Evolutionary conservation across 768 basidiomycete species (phyloP).

Genomic region (Leccinum disarticulatum): DNA sequence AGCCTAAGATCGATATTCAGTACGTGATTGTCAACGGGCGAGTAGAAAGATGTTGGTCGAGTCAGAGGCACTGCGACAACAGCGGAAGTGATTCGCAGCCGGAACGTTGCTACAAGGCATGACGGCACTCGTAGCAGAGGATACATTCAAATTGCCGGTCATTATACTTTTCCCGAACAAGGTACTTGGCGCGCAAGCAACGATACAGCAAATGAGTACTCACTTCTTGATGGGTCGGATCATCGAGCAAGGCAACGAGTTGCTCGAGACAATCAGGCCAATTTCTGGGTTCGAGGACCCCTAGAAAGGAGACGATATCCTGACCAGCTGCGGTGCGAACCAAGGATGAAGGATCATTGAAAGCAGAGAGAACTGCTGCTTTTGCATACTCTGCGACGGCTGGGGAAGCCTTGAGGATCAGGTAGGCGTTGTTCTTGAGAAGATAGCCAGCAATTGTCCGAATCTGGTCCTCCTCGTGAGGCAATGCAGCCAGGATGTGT

Average conservation of each 20-base stretch:
- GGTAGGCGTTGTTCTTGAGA: constrained; percentile 91
- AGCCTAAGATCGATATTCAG: constrained; percentile 48
- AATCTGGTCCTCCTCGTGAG: constrained; percentile 87
- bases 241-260: constrained; percentile 79
- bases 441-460: constrained; percentile 95
- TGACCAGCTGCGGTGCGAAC: constrained; percentile 93
- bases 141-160: constrained; percentile 5
- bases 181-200: not conserved
- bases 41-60: constrained; percentile 1
- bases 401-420: constrained; percentile 65
- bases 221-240: constrained; percentile 85
- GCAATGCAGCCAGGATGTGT: constrained; percentile 81
- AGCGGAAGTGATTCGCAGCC: constrained; percentile 1
- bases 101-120: constrained; percentile 1
- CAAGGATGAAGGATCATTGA: constrained; percentile 79
- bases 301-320: constrained; percentile 87
- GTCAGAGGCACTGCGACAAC: constrained; percentile 1
- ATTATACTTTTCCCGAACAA: constrained; percentile 1
- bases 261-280: constrained; percentile 95
- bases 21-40: constrained; percentile 4
- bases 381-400: constrained; percentile 76
- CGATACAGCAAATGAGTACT: constrained; percentile 22
- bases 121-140: constrained; percentile 7
- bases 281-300: constrained; percentile 82
- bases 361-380: constrained; percentile 73